Conservation (phyloP, 441 rosid species). For the Erysimum pusillum region DNA sequence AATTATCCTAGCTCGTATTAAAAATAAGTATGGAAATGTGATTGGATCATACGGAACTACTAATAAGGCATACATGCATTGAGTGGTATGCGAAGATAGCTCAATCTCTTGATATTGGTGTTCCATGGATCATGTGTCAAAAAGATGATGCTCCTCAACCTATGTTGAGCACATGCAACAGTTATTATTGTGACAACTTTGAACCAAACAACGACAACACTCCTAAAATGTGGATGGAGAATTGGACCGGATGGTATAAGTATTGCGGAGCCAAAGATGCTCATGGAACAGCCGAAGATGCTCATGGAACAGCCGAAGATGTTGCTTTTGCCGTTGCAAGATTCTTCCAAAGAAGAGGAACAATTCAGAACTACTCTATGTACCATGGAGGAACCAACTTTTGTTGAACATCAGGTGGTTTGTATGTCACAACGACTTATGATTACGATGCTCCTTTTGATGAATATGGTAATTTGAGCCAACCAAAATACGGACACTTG, state of each 20-base stretch:
- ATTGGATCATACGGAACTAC: slow-evolving; percentile 52
- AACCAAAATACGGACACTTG: slow-evolving; percentile 81
- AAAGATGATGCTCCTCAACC: slow-evolving; percentile 68
- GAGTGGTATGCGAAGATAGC: slow-evolving; percentile 79
- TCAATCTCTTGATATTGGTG: slow-evolving; percentile 53
- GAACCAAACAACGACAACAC: slow-evolving; percentile 52
- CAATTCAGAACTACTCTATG: slow-evolving; percentile 78
- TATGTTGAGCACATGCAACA: slow-evolving; percentile 73
- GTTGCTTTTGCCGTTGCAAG: slow-evolving; percentile 72
- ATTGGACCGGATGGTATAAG: slow-evolving; percentile 63
- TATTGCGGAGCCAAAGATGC: slow-evolving; percentile 68
- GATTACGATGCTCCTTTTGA: slow-evolving; percentile 83
- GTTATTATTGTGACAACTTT: slow-evolving; percentile 75
- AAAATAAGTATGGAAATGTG: slow-evolving; percentile 78
- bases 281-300: slow-evolving; percentile 68
- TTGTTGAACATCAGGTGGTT: slow-evolving; percentile 73
- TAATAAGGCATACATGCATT: slow-evolving; percentile 61
- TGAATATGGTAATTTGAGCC: slow-evolving; percentile 74
- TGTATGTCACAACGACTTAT: slow-evolving; percentile 70
- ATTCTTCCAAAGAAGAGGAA: slow-evolving; percentile 65
- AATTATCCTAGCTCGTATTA: slow-evolving; percentile 76
- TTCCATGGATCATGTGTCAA: slow-evolving; percentile 93
- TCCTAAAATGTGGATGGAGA: slow-evolving; percentile 83
- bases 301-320: slow-evolving; percentile 72
- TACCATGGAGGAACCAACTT: slow-evolving; percentile 91